These are phyloP conservation scores for Debaryomyces nepalensis DNA, from an alignment of 1,139 yeast species.

Conservation along the genomic window DNA sequence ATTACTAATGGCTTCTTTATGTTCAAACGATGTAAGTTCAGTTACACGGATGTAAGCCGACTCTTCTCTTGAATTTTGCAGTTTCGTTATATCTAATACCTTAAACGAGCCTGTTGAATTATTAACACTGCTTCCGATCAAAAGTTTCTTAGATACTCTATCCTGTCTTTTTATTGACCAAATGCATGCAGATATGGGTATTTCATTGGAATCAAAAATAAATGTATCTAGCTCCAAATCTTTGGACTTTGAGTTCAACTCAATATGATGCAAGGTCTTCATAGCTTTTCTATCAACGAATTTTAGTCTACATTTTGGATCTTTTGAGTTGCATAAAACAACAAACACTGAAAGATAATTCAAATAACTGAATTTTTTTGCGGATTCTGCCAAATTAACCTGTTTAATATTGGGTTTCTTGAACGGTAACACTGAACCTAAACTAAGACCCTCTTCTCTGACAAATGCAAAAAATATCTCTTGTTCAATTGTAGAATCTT, in stretches of 20 bases:
- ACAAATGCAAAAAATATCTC: slow-evolving; percentile 36
- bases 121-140: slow-evolving; percentile 42
- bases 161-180: slow-evolving; percentile 42
- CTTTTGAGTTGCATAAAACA: slow-evolving; percentile 40
- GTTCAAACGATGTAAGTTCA: slow-evolving; percentile 44
- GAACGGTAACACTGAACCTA: slow-evolving; percentile 35
- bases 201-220: slow-evolving; percentile 38
- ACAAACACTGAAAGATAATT: slow-evolving; percentile 42
- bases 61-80: slow-evolving; percentile 23
- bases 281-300: slow-evolving; percentile 41
- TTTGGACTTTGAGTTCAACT: slow-evolving; percentile 25
- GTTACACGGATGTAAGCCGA: slow-evolving; percentile 29
- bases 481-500: slow-evolving; percentile 3
- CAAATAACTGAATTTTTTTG: slow-evolving; percentile 40
- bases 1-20: slow-evolving; percentile 38
- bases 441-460: slow-evolving; percentile 55
- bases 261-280: slow-evolving; percentile 26
- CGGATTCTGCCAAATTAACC: slow-evolving; percentile 41
- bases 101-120: slow-evolving; percentile 44
- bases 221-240: slow-evolving; percentile 19
- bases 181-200: slow-evolving; percentile 39
- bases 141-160: slow-evolving; percentile 41
- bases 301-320: slow-evolving; percentile 29
- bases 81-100: slow-evolving; percentile 44
- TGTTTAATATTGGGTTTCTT: slow-evolving; percentile 36